A percentile compares a stretch with the other conserved stretches of the same genome.
Conservation (phyloP, 1,139 yeast genomes). For the Tardiomyces blankii region DNA sequence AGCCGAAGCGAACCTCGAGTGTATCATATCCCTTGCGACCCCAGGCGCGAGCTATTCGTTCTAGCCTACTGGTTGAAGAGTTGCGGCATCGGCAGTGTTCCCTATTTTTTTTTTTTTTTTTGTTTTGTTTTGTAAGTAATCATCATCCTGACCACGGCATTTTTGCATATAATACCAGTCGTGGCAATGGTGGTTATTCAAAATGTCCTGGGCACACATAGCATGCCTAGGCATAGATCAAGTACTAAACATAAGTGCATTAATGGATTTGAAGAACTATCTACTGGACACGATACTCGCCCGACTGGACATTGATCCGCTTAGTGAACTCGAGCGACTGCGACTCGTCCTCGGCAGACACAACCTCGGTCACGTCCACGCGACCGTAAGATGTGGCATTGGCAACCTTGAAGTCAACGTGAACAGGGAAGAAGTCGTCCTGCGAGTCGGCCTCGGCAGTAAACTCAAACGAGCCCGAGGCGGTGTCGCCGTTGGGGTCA, state of each 20-base stretch:
- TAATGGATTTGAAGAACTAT: background rate
- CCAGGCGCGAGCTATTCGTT: background rate
- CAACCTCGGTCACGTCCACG: constrained; percentile 36
- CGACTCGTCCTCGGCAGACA: constrained; percentile 26
- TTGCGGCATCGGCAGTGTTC: too few relatives aligned
- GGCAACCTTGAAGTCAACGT: constrained; percentile 38
- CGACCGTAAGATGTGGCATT: constrained; percentile 32
- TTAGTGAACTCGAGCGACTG: constrained; percentile 63
- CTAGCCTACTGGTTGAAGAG: background rate
- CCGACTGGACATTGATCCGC: constrained; percentile 49
- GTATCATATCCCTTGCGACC: background rate
- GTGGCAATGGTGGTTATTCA: too few relatives aligned
- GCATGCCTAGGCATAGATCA: too few relatives aligned
- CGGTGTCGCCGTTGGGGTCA: constrained; percentile 26
- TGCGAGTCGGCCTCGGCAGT: constrained; percentile 65
- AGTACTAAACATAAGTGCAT: background rate
- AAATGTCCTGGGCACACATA: too few relatives aligned
- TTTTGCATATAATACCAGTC: too few relatives aligned
- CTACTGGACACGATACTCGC: constrained; percentile 47
- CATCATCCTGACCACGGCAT: too few relatives aligned
- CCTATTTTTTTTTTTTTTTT: too few relatives aligned
- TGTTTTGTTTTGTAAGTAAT: too few relatives aligned
- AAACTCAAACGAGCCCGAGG: constrained; percentile 73
- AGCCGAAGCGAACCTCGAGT: background rate
- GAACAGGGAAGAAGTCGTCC: constrained; percentile 84